Evolutionary conservation across 2,329 filamentous ascomycete species (phyloP), one percentile per base, ranked within the genome.

Genomic region (Magnaporthiopsis poae): DNA sequence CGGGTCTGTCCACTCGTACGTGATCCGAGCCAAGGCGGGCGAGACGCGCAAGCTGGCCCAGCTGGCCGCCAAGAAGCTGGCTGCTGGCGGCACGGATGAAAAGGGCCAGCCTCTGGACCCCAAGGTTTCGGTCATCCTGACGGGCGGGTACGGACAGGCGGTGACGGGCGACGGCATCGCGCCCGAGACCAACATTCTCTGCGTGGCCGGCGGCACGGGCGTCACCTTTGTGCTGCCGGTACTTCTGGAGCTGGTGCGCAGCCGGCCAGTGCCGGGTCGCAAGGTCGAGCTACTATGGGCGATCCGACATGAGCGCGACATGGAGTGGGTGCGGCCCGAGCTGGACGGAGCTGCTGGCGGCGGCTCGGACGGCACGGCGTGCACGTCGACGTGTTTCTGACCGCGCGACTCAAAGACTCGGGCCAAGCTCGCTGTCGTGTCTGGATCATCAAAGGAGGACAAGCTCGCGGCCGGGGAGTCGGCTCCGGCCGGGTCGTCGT

Each of bases 231-330:
- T 84, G 0, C 77, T 86, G 0, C 85, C 85, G 0, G 74, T 83
- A 0, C 75, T 86, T 0, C 73, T 86, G 25, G 73, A 72, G 62
- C 70, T 79, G 12, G 70, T 77, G 21, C 68, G 74, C 66, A 73
- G 74, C 15, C 69, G 69, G 27, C 69, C 60, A 25, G 59, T 56
- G 18, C 74, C 74, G 33, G 75, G 80, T 66, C 77, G 81, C 65
- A 80, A 78, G 68, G 73, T 89, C 1, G 83, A 87, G 70, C 81
- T 90, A n/a, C 77, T 89, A 66, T 90, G 88, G 88, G 82, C 84
- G 1, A 79, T 90, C 56, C 80, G 86, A 18, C 81, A 82, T 60
- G 76, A 77, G 8, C 73, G 75, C 8, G 84, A 90, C 68, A 74
- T 85, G 21, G 77, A 80, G 27, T 90, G 88, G 87, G 77, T 90